Evolutionary conservation across 495 filamentous ascomycete genomes (phyloP), one percentile per base, ranked within the genome.

Genomic region (Talaromyces borbonicus): DNA sequence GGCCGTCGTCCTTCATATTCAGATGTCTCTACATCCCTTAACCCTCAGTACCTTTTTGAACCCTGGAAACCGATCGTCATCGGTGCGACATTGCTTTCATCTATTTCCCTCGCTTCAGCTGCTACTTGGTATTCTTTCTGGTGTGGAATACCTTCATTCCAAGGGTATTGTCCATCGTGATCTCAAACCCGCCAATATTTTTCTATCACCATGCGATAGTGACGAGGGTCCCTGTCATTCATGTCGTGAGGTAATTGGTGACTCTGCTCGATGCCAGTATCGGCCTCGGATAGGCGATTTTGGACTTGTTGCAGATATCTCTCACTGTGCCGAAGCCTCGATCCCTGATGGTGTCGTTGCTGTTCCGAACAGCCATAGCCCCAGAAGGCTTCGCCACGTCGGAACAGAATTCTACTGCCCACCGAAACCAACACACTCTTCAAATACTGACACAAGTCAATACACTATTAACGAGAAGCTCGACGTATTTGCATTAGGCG

Each of bases 181-280:
- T 52, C 59, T 87, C 31, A 87, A 87, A 55, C 83, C 81, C 0
- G 83, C 82, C 12, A 87, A 86, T 43, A 75, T 87, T 8, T 74
- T 87, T 37, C 67, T 84, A 23, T 70, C 60, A 9, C 47, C 52
- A 16, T 55, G 60, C 0, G 66, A 70, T 8, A 49, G 43, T 9
- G 41, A 51, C 5, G 19, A 49, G 27, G 49, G 62, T 2, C 55
- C 32, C 8, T 71, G 68, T 43, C 23, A 27, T 23, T 32, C 58
- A 1, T 78, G 73, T 30, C 47, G 47, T 39, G 56, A 51, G 4
- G 57, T 56, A 16, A 41, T 33, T 9, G 36, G 8, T 11, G 31
- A 15, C 7, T 19, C 11, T 15, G 30, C 32, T 5, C 26, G 41
- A 5, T 37, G 47, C 1, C 52, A 48, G 25, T 47, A 52, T 7